These are phyloP conservation scores for Phytophthora hybrid DNA, from an alignment of 352 stramenopile species.

Conservation along the genomic window DNA sequence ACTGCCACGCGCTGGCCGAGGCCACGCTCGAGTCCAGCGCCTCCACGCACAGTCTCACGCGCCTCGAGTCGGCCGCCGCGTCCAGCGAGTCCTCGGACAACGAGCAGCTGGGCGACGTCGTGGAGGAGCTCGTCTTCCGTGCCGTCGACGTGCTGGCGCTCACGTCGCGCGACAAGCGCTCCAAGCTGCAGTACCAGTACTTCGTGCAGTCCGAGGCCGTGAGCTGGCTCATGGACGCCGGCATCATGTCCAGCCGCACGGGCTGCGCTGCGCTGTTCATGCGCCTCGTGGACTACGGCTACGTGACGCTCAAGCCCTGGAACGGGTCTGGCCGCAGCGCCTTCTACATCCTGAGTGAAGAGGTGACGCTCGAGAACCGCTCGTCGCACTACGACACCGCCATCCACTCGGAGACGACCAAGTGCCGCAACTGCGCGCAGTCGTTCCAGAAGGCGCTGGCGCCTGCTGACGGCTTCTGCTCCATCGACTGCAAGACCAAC, in stretches of 20 bases:
- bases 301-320: conserved; percentile 75
- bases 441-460: conserved; percentile 74
- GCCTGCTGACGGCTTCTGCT: conserved; percentile 80
- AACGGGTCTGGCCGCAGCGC: conserved; percentile 53
- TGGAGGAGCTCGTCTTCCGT: conserved; percentile 65
- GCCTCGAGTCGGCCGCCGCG: conserved; percentile 37
- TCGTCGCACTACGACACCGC: conserved; percentile 69
- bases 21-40: conserved; percentile 38
- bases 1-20: conserved; percentile 58
- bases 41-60: conserved; percentile 27
- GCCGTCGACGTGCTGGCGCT: conserved; percentile 76
- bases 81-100: conserved; percentile 63
- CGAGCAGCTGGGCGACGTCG: conserved; percentile 59
- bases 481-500: conserved; percentile 90
- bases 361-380: conserved; percentile 61
- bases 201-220: conserved; percentile 88
- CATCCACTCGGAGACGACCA: conserved; percentile 82
- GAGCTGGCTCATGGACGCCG: conserved; percentile 81
- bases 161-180: conserved; percentile 73
- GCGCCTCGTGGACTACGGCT: conserved; percentile 72
- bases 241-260: conserved; percentile 67
- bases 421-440: conserved; percentile 84
- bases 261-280: conserved; percentile 63
- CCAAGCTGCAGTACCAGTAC: conserved; percentile 84
- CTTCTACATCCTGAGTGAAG: conserved; percentile 81